A percentile compares a stretch with the other conserved stretches of the same genome.
phyloP scores from a whole-genome alignment of 2,329 filamentous ascomycete species.

The Xylariaceae sp. region DNA sequence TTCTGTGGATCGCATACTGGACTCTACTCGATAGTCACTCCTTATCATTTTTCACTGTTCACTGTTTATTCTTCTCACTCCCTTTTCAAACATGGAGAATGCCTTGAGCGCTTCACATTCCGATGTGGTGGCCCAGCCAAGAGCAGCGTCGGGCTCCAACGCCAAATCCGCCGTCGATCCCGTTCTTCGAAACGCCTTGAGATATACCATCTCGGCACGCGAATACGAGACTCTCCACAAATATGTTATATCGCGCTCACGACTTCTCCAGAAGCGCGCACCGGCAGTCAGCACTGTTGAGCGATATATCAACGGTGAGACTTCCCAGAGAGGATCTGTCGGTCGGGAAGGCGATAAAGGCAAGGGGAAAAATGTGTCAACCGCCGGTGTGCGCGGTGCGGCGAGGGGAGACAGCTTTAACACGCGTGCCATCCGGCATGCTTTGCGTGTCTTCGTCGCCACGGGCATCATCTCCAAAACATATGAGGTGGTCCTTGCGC shows the following conservation, averaged over 20 bases:
- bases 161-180: constrained; percentile 49
- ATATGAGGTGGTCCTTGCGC: constrained; percentile 49
- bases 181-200: constrained; percentile 75
- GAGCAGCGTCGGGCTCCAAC: constrained; percentile 22
- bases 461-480: constrained; percentile 60
- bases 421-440: constrained; percentile 63
- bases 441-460: constrained; percentile 63
- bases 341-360: constrained; percentile 31
- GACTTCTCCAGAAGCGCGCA: constrained; percentile 48
- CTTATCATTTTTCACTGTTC: not conserved
- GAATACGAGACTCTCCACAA: constrained; percentile 84
- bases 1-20: no score
- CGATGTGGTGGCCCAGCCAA: constrained; percentile 20
- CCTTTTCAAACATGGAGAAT: constrained; percentile 21
- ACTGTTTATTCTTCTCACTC: not conserved
- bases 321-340: constrained; percentile 14
- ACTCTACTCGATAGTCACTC: not conserved
- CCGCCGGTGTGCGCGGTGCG: constrained; percentile 4
- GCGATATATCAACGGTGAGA: constrained; percentile 44
- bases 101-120: constrained; percentile 21
- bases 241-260: constrained; percentile 71
- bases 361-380: constrained; percentile 23
- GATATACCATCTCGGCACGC: constrained; percentile 77
- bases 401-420: constrained; percentile 58
- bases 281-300: constrained; percentile 53